Base-by-base conservation (phyloP, 306 rosid species). In the Cucumis sativus region DNA sequence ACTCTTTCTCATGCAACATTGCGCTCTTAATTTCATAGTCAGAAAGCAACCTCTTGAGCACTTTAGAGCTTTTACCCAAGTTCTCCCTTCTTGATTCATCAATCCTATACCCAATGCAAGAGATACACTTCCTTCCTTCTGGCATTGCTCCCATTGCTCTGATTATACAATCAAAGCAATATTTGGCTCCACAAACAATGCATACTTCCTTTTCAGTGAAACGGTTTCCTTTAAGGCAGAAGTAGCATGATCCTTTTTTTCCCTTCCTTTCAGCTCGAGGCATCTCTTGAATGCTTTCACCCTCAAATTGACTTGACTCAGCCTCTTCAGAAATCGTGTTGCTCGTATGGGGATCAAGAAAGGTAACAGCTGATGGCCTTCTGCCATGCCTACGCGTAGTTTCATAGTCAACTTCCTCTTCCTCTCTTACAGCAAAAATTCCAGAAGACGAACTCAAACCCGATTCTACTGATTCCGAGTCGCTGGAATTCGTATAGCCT, bases 131-230 rank as follows among this genome's bases (percentile, higher is more conserved):
- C 58, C 98, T 88, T 20, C 98, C 98, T 83, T 93, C 87, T 3
- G 96, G 92, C 98, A 93, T 91, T 11, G 93, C 78, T 78, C 98
- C 96, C 98, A 91, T 93, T 80, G 86, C 91, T 82, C 87, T 86
- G 14, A 89, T 39, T 43, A 93, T 87, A 79, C 98, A 93, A 20
- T 54, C 51, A 33, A 39, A n/a, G 64, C 98, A 93, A 78, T 82
- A 93, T 86, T 89, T 91, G 20, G 92, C 90, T 17, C 87, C 81
- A 80, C 98, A 93, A 72, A 89, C 94, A 77, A 93, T 78, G 84
- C 96, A 93, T 56, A 84, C 72, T 83, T 88, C 98, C 82, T 86
- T 93, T 82, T 79, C 84, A 8, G 84, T 88, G 14, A 91, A 79
- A 77, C 83, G 85, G 69, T 80, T 88, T 62, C 98, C 94, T 68